A percentile compares a stretch with the other conserved stretches of the same genome.
phyloP scores from a whole-genome alignment of 257 asterid species.

The Solanum microdontum region DNA sequence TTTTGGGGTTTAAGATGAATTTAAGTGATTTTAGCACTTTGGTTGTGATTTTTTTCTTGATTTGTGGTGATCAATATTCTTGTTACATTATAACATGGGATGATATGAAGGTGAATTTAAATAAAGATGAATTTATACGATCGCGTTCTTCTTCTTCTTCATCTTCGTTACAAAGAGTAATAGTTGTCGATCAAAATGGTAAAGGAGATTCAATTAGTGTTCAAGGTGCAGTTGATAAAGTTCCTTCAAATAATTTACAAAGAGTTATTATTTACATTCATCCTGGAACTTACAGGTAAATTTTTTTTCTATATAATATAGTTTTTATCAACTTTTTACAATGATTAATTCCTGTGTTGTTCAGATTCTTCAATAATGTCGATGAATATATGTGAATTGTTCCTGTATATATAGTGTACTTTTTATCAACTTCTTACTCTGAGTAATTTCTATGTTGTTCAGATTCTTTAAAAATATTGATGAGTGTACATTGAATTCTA shows the following conservation, averaged over 20 bases:
- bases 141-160: not conserved
- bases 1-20: not conserved
- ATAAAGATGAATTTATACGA: not conserved
- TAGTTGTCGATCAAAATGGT: constrained; percentile 54
- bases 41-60: not conserved
- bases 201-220: constrained; percentile 52
- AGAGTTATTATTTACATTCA: constrained; percentile 60
- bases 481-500: not conserved
- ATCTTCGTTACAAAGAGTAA: constrained; percentile 1
- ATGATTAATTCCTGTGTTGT: not conserved
- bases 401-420: no score
- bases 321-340: not conserved
- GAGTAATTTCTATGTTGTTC: not conserved
- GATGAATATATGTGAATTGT: no score
- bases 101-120: constrained; percentile 32
- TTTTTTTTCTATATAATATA: not conserved
- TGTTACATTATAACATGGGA: constrained; percentile 36
- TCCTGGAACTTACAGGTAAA: constrained; percentile 76
- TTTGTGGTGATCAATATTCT: not conserved
- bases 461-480: rapidly evolving
- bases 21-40: not conserved
- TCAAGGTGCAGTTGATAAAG: constrained; percentile 80
- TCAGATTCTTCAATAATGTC: not conserved
- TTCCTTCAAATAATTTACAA: constrained; percentile 34
- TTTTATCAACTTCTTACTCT: not conserved